Evolutionary conservation across 208 protist species (phyloP).

Genomic region (Trypanosoma mega): DNA sequence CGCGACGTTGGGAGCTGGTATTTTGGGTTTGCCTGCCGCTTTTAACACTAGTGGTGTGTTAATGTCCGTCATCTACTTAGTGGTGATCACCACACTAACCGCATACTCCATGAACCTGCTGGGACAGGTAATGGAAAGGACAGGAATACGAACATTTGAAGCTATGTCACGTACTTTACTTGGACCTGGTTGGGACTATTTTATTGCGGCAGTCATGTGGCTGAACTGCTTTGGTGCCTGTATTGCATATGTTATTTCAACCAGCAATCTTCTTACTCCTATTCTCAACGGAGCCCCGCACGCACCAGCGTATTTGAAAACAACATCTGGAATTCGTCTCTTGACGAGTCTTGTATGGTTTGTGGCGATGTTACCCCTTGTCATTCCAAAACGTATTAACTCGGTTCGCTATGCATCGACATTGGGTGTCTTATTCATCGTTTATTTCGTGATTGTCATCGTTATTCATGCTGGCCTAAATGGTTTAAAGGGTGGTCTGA

Average conservation of each 20-base stretch:
- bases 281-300: background rate
- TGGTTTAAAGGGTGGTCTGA: conserved; percentile 10
- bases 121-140: conserved; percentile 5
- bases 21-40: too few species aligned
- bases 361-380: conserved; percentile 38
- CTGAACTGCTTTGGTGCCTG: conserved; percentile 38
- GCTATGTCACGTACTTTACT: conserved; percentile 26
- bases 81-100: too few species aligned
- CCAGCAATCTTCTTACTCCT: conserved; percentile 27
- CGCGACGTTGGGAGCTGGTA: too few species aligned
- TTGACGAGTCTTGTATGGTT: conserved; percentile 32
- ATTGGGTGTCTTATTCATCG: conserved; percentile 27
- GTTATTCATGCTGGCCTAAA: conserved; percentile 26
- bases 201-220: conserved; percentile 26
- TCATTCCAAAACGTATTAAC: conserved; percentile 34
- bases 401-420: conserved; percentile 37
- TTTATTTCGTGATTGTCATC: conserved; percentile 30
- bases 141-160: conserved; percentile 23
- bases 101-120: conserved; percentile 2
- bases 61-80: too few species aligned
- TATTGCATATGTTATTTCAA: conserved; percentile 34
- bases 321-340: conserved; percentile 14
- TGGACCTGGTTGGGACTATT: conserved; percentile 27
- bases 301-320: conserved; percentile 7
- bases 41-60: too few species aligned